Conservation (phyloP, 805 yeast species). For the Candida ovalis region DNA sequence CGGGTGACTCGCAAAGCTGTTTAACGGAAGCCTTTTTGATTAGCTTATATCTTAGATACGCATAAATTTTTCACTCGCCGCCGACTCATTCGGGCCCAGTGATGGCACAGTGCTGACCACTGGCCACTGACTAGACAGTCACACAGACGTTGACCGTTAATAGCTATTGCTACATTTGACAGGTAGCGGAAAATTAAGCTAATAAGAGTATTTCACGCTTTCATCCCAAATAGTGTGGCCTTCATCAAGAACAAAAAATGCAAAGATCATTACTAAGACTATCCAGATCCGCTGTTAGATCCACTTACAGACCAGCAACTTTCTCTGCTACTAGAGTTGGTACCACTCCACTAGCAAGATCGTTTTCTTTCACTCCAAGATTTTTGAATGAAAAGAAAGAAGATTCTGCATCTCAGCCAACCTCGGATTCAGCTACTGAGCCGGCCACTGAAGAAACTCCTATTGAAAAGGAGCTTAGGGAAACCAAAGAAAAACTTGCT, state of each 20-base stretch:
- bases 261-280: conserved; percentile 23
- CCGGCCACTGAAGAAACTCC: conserved; percentile 20
- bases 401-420: conserved; percentile 13
- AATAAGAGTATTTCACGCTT: too few relatives aligned
- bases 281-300: conserved; percentile 19
- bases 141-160: neutral
- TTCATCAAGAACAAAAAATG: conserved; percentile 16
- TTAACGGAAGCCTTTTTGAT: neutral
- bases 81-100: neutral
- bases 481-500: conserved; percentile 49
- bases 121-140: neutral
- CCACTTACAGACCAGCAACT: conserved; percentile 3
- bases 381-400: conserved; percentile 29
- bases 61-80: neutral
- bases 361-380: conserved; percentile 19
- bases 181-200: too few relatives aligned
- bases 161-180: too few relatives aligned
- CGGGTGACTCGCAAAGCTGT: neutral
- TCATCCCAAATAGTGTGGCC: too few relatives aligned
- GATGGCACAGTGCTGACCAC: neutral
- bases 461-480: conserved; percentile 30
- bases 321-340: conserved; percentile 3
- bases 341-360: conserved; percentile 14
- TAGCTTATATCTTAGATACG: neutral
- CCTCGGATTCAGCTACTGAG: conserved; percentile 11